Evolutionary conservation across 2,329 filamentous ascomycete species (phyloP), one percentile per base, ranked within the genome.

Genomic region (Rutstroemia sp.): DNA sequence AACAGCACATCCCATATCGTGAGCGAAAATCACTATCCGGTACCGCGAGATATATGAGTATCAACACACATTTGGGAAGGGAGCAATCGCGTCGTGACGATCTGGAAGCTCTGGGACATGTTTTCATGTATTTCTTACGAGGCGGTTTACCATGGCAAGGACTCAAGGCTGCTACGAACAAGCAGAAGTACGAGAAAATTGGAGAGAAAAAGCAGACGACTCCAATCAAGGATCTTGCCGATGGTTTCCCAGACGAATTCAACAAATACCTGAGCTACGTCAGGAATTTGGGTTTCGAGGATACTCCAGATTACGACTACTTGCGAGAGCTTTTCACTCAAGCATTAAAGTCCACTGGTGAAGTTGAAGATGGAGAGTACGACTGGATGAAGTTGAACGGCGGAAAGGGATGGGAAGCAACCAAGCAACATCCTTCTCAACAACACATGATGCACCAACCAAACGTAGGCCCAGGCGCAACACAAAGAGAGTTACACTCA

Each of bases 181-280:
- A 99, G 83, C 94, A 99, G 72, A 99, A 99, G 77, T 99, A 99
- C 72, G 94, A 99, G 77, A 97, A 97, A 81, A 99, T 99, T 74
- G 94, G 94, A 47, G 92, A 99, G 79, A 97, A 99, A 87, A 99
- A 99, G 79, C 94, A 97, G 77, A 96, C 92, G 0, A 97, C 94
- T 21, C 83, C 84, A 5, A 95, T 99, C 76, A 96, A 96, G 77
- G 94, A 99, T 67, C 83, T 99, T 16, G 97, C 92, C 71, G 92
- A 96, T 66, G 88, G 90, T 52, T 97, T 95, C 75, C 92, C 94
- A 63, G 90, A 96, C 71, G 92, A 99, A 75, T 95, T 99, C 73
- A 95, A 88, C 78, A 95, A 96, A 74, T 99, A 99, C 73, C 79
- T 99, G 56, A 95, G 87, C 64, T 97, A 99, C 68, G 94, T 97